phyloP scores from a whole-genome alignment of 306 rosid species.

The Quercus mongolica region DNA sequence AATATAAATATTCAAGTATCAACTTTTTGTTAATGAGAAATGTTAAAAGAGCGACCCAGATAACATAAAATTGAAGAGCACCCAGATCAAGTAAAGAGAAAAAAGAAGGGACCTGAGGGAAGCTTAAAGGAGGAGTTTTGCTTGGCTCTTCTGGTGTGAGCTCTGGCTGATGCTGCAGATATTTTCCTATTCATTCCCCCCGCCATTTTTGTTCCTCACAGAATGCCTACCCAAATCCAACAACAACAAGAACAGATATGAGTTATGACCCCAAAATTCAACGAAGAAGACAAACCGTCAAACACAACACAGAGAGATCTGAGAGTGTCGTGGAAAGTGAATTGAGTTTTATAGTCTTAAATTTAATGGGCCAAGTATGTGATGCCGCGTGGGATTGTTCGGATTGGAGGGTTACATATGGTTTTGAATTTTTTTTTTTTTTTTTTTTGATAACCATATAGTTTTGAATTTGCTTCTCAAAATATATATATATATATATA shows the following conservation, averaged over 20 bases:
- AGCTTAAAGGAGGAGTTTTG: slow-evolving; percentile 36
- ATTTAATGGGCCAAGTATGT: too few relatives aligned
- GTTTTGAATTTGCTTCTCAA: too few relatives aligned
- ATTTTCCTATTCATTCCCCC: slow-evolving; percentile 52
- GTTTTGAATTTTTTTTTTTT: not conserved
- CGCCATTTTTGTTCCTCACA: not conserved
- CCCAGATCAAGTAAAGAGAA: not conserved
- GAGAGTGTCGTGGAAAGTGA: not conserved
- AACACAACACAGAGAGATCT: not conserved
- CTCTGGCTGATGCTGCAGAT: slow-evolving; percentile 75
- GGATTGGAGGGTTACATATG: not conserved
- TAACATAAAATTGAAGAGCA: not conserved
- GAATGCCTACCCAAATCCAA: not conserved
- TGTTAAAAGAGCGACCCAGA: not conserved
- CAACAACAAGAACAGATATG: not conserved
- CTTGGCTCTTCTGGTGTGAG: slow-evolving; percentile 68
- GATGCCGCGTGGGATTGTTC: too few relatives aligned
- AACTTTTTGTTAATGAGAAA: not conserved
- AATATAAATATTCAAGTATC: not conserved
- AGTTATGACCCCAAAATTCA: not conserved
- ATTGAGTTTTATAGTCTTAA: too few relatives aligned
- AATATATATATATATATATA: too few relatives aligned
- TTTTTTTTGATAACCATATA: too few relatives aligned
- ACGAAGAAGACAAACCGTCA: not conserved
- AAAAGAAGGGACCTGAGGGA: slow-evolving; percentile 45